Evolutionary conservation across 1,284 basidiomycete species (phyloP).

Genomic region (Heterobasidion occidentale): DNA sequence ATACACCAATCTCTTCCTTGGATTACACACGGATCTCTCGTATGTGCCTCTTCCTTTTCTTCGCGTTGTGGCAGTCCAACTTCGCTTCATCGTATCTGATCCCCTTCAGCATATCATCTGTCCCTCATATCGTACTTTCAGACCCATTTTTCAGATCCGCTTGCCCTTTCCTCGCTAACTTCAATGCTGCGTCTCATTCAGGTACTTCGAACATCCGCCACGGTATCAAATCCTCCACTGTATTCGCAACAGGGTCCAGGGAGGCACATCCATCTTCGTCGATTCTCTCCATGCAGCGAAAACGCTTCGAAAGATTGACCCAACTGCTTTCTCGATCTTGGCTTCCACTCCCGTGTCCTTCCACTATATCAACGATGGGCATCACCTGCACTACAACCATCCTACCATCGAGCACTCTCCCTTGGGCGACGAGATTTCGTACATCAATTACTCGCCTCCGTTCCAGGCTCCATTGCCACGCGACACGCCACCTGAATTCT

Average conservation of each 20-base stretch:
- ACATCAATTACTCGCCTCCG: conserved; percentile 91
- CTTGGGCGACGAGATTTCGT: conserved; percentile 28
- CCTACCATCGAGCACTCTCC: conserved; percentile 68
- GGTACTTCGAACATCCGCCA: conserved; percentile 86
- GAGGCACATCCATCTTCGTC: conserved; percentile 86
- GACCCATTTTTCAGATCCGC: background rate
- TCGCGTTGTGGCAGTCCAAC: background rate
- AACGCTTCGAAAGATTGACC: conserved; percentile 41
- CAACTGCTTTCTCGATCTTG: conserved; percentile 54
- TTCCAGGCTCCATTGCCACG: conserved; percentile 80
- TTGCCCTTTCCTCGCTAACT: background rate
- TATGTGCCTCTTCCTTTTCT: conserved; percentile 31
- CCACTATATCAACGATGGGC: conserved; percentile 88
- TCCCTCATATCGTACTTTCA: background rate
- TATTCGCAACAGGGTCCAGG: conserved; percentile 74
- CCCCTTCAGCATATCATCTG: background rate
- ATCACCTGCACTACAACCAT: conserved; percentile 77
- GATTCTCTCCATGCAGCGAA: conserved; percentile 72
- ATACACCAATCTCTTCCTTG: conserved; percentile 88
- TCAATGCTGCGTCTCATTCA: conserved; percentile 19
- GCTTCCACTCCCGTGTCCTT: conserved; percentile 67
- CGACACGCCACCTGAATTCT: conserved; percentile 48
- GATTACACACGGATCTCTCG: conserved; percentile 90
- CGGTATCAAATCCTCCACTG: conserved; percentile 91
- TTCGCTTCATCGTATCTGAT: background rate